Base-by-base conservation (phyloP, 2,329 filamentous ascomycete genomes). In the Penicillium digitatum region DNA sequence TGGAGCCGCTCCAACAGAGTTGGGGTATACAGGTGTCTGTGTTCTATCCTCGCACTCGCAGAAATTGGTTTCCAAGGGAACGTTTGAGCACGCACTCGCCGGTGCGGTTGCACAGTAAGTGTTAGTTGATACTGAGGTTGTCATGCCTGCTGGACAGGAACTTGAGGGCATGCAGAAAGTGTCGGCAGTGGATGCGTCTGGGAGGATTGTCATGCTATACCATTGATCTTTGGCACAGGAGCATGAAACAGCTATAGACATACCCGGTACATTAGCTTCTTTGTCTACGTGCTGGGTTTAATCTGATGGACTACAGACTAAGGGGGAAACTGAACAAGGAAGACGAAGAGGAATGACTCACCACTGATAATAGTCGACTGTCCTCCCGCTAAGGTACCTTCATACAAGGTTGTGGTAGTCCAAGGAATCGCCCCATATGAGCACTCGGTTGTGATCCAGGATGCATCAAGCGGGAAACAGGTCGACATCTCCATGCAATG, bases 111-210 rank as follows among this genome's bases (percentile, higher is more conserved):
- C 54, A 22, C 66, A 68, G 48, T 60, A 62, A 10, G 22, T 20
- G 38, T 66, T 59, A 6, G 49, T 57, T 16, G 55, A 58, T 27
- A 56, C 37, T 3, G 58, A 64, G 20, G 60, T 64, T 10, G 56
- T 65, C 64, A 68, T 67, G 5, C 64, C 66, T 3, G 58, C 48
- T 26, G 66, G 64, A 46, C 66, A 68, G 11, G 46, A 57, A 18
- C 42, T 54, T 27, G 58, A 52, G 0, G 64, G 65, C 65, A 68
- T 66, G 45, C 66, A 68, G 50, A 60, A 68, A 3, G 52, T 65
- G 10, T 66, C 58, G 8, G 57, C 27, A 8, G 26, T 35, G 5
- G 57, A 57, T 3, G 34, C 10, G 9, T 52, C 61, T 5, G 54
- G 45, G 1, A 48, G 48, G 14, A 52, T 42, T 1, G 58, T 56